phyloP scores from a whole-genome alignment of 2,329 filamentous ascomycete species.

The Parascedosporium putredinis region DNA sequence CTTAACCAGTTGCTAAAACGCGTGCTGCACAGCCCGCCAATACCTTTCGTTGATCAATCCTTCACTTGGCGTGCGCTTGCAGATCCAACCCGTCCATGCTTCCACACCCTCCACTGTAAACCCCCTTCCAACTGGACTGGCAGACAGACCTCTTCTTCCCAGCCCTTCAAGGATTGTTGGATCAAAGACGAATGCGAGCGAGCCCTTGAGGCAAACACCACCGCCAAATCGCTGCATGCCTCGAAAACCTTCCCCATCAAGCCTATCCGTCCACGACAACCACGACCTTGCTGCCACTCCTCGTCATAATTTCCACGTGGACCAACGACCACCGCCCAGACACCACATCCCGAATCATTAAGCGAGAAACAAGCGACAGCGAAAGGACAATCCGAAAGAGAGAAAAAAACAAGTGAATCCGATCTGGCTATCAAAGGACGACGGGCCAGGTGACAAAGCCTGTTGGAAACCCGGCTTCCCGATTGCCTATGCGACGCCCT shows the following conservation, averaged over 20 bases:
- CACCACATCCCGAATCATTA: not conserved
- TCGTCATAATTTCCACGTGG: not conserved
- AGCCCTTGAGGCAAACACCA: not conserved
- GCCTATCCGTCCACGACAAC: not conserved
- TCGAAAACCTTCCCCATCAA: not conserved
- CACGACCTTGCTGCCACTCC: not conserved
- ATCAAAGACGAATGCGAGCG: not conserved
- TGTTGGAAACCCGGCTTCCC: not conserved
- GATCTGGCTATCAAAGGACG: no score
- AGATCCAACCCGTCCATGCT: not conserved
- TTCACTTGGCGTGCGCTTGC: conserved; percentile 1
- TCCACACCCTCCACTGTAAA: not conserved
- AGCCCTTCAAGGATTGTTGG: not conserved
- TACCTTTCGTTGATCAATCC: not conserved
- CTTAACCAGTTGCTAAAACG: no score
- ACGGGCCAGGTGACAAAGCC: no score
- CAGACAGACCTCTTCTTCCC: not conserved
- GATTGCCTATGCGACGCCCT: not conserved
- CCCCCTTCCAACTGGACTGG: not conserved
- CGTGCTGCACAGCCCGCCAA: not conserved
- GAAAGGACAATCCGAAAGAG: no score
- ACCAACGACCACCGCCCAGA: not conserved
- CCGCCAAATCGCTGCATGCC: not conserved
- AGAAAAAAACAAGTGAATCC: no score
- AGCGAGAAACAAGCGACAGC: not conserved